Base-by-base conservation (phyloP, 305 asterid species). In the Ruellia speciosa region DNA sequence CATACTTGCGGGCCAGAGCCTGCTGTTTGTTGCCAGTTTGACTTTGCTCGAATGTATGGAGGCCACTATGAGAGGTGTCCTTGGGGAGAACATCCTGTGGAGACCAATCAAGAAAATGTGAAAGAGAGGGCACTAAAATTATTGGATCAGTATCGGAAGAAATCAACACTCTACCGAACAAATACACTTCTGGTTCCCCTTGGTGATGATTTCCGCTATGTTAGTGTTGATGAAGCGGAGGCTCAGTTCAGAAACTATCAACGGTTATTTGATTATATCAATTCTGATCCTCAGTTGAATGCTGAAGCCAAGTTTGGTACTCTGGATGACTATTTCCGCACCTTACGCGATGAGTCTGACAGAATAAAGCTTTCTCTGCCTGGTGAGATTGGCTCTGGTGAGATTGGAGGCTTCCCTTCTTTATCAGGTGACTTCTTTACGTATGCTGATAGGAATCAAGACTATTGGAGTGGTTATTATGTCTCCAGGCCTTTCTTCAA, bases 1-100 rank as follows among this genome's bases (percentile, higher is more conserved):
- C 98, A 92, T 67, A 92, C 98, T 14, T 92, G 98, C 67, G 98
- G 98, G 69, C 96, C 98, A 2, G 98, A 92, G 79, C 96, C 98
- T 48, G 96, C 98, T 62, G 69, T 86, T 70, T 92, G 98, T 70
- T 92, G 98, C 75, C 98, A 92, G 75, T 92, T 92, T 67, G 98
- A 92, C 77, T 92, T 92, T 67, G 98, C 96, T 68, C 85, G 96
- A 62, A 88, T 72, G 87, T 80, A 74, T 56, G 94, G 94, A 39
- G 86, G 84, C 75, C 71, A 71, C 14, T 92, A 92, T 54, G 96
- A 92, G 77, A 88, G 81, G 13, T 92, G 98, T 58, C 96, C 98
- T 43, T 88, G 98, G 98, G 83, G 94, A 50, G 66, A 80, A 72
- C 73, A 88, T 74, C 96, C 99, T 10, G 85, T 85, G 54, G 95